A percentile compares a stretch with the other conserved stretches of the same genome.
These are phyloP conservation scores for Zymoseptoria ardabiliae DNA, from an alignment of 2,329 filamentous ascomycete genomes.

Conservation along the genomic window DNA sequence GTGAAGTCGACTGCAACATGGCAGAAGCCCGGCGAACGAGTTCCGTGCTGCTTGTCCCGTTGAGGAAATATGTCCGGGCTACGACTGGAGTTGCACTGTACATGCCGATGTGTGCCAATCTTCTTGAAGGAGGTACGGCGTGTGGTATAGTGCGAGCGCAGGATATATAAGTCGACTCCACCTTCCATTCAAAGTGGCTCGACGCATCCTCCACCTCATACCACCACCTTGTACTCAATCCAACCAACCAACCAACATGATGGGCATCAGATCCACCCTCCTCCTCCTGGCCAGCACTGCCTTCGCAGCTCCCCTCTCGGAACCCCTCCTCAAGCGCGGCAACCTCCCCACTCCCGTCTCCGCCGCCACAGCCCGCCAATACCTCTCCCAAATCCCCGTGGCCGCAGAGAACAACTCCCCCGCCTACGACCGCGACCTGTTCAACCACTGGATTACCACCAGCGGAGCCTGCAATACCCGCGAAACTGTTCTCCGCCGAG, in stretches of 20 bases:
- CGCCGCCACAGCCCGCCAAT: slow-evolving; percentile 23
- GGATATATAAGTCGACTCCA: not conserved
- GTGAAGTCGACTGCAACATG: not conserved
- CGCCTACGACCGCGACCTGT: slow-evolving; percentile 59
- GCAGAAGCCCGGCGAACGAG: not conserved
- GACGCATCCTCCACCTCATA: not conserved
- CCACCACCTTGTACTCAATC: not conserved
- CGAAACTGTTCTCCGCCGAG: slow-evolving; percentile 65
- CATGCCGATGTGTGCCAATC: not conserved
- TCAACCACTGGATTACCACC: slow-evolving; percentile 64
- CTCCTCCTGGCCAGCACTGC: slow-evolving; percentile 15
- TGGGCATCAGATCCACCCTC: slow-evolving; percentile 16
- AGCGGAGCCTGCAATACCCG: slow-evolving; percentile 60
- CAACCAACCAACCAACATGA: slow-evolving; percentile 2
- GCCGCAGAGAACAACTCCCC: slow-evolving; percentile 23
- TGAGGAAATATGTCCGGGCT: not conserved
- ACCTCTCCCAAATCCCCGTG: slow-evolving; percentile 21
- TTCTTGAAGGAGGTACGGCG: not conserved
- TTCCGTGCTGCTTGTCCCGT: not conserved
- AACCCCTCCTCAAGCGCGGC: slow-evolving; percentile 17
- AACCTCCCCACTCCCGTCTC: slow-evolving; percentile 25
- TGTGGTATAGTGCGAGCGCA: not conserved
- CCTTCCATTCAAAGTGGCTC: not conserved
- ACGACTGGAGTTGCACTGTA: not conserved
- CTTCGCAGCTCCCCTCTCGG: slow-evolving; percentile 19